Base-by-base conservation (phyloP, 2,329 filamentous ascomycete species). In the Calonectria leucothoes region DNA sequence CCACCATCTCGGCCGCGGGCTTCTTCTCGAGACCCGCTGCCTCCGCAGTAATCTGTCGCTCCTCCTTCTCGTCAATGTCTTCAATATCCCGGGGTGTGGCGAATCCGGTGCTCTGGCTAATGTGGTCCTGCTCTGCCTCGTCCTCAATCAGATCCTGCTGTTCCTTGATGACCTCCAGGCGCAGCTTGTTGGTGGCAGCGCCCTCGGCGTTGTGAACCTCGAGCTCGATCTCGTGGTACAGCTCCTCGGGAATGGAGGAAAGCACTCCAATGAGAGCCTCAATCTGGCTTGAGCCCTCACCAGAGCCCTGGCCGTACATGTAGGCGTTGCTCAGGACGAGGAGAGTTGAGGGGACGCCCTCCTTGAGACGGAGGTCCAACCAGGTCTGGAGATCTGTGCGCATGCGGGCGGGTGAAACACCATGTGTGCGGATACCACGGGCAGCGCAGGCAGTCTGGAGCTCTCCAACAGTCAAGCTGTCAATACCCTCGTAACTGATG, bases 141-240 rank as follows among this genome's bases (percentile, higher is more conserved):
- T 99, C 97, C 76, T 98, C 93, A 72, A 99, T 99, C 75, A 99
- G 92, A 84, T 98, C 97, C 85, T 99, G 94, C 88, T 99, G 97
- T 88, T 99, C 97, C 90, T 95, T 97, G 83, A 99, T 91, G 20
- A 99, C 97, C 88, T 99, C 97, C 51, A 99, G 93, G 84, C 97
- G 94, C 89, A 98, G 97, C 90, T 97, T 98, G 91, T 99, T 99
- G 77, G 97, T 99, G 29, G 97, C 97, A 14, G 96, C 96, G 74
- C 97, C 97, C 87, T 99, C 97, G 63, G 96, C 96, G 74, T 93
- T 98, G 89, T 98, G 95, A 12, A 99, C 95, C 87, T 99, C 97
- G 37, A 99, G 93, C 86, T 98, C 97, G 76, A 99, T 98, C 88
- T 99, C 97, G 89, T 99, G 97, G 94, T 97, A 99, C 49, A 99